Base-by-base conservation (phyloP, 169 alveolate species). In the Cryptosporidium xiaoi region DNA sequence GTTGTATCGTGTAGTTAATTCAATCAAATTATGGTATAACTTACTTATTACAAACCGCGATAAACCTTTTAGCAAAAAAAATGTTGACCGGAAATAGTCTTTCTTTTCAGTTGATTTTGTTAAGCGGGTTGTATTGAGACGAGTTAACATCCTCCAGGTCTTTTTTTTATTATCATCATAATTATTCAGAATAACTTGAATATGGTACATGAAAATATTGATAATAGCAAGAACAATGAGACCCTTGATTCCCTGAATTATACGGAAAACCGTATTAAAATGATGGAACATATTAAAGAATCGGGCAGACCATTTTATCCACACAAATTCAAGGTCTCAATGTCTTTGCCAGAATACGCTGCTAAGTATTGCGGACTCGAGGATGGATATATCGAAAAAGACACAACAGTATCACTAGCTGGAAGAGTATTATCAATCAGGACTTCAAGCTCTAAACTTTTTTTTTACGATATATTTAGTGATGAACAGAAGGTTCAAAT, bases 361-460 rank as follows among this genome's bases (percentile, higher is more conserved):
- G 84, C 82, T 46, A 95, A 94, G 82, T 97, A 94, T 93, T 94
- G 93, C 31, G 90, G 92, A 36, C 82, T 94, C 31, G 93, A 91
- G 56, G 92, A 95, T 84, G 99, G 99, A 24, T 93, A 93, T 77
- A 93, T 95, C 90, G 94, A 94, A 53, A 97, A 94, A 64, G 68
- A 62, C 18, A 96, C 91, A 20, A 87, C 92, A 0, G 92, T 96
- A 36, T 77, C 95, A 2, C 90, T 96, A 12, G 96, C 98, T 36
- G 99, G 99, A 48, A 91, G 99, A 83, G 96, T 97, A 16, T 83
- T 93, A 66, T 90, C 96, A 27, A 91, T 96, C 24, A 96, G 99
- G 71, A 94, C 95, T 31, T 90, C 96, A 44, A 97, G 98, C 12
- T 93, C 95, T 64, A 93, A 95, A 53, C 93, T 97, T 62, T 92